Evolutionary conservation across 345 rosid species (phyloP).

Genomic region (Nephelium lappaceum): DNA sequence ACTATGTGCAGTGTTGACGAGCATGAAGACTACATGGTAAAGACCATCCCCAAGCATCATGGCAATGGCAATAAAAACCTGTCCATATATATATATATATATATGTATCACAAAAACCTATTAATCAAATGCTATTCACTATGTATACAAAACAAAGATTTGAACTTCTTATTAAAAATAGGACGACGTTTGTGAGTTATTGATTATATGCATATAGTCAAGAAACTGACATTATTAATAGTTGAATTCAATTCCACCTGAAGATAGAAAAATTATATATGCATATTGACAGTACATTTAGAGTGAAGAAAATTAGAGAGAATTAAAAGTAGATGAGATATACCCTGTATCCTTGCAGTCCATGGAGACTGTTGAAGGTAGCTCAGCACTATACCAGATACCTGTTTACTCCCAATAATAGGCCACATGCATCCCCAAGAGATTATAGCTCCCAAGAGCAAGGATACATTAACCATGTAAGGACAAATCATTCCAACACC

Average conservation of each 20-base stretch:
- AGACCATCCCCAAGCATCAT: conserved; percentile 92
- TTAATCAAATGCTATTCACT: no score
- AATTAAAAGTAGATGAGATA: background rate
- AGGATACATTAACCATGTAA: conserved; percentile 75
- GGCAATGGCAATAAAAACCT: conserved; percentile 83
- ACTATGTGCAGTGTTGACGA: conserved; percentile 47
- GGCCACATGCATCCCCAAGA: conserved; percentile 98
- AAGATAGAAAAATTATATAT: no score
- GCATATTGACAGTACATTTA: no score
- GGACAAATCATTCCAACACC: conserved; percentile 98
- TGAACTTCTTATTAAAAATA: no score
- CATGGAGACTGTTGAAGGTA: conserved; percentile 58
- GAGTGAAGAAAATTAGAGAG: no score
- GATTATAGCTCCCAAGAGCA: conserved; percentile 74
- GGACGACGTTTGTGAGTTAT: no score
- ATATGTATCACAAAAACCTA: no score
- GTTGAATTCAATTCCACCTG: no score
- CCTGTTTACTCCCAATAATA: conserved; percentile 65
- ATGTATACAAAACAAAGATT: no score
- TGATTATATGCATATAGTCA: no score
- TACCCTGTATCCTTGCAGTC: conserved; percentile 85
- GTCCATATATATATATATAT: background rate
- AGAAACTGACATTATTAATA: no score
- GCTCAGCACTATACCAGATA: conserved; percentile 60
- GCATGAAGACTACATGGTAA: conserved; percentile 63